Evolutionary conservation across 805 yeast species (phyloP).

Genomic region (Yarrowia bubula): DNA sequence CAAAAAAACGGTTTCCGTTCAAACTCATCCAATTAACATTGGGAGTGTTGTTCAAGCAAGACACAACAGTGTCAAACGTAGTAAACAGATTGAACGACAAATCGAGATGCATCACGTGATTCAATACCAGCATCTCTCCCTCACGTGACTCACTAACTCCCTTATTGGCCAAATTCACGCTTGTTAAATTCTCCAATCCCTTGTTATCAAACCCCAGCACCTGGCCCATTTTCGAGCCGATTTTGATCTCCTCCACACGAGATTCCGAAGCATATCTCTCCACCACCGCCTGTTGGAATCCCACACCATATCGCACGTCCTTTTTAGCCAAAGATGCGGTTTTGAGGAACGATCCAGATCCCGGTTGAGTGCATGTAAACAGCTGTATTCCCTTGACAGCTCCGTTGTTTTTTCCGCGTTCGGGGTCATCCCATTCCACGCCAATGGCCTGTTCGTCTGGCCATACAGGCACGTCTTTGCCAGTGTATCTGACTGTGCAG

Average conservation of each 20-base stretch:
- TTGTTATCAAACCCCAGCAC: conserved; percentile 61
- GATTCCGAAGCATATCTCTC: conserved; percentile 34
- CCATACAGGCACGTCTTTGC: conserved; percentile 48
- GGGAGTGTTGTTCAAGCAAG: not conserved
- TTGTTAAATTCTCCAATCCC: not conserved
- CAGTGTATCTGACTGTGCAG: not conserved
- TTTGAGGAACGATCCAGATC: conserved; percentile 66
- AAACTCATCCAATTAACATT: conserved; percentile 1
- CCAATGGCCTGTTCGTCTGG: conserved; percentile 58
- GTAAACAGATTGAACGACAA: not conserved
- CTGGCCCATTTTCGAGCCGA: conserved; percentile 54
- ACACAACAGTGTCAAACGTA: not conserved
- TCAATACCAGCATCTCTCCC: not conserved
- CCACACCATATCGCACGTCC: conserved; percentile 45
- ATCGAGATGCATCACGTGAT: not conserved
- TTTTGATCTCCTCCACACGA: conserved; percentile 13
- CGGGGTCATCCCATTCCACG: conserved; percentile 78
- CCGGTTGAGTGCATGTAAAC: conserved; percentile 46
- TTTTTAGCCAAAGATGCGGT: conserved; percentile 41
- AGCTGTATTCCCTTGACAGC: conserved; percentile 51
- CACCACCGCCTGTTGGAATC: conserved; percentile 52
- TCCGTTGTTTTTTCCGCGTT: conserved; percentile 75
- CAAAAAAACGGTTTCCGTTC: not conserved
- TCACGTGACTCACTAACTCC: not conserved
- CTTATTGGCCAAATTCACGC: not conserved